Base-by-base conservation (phyloP, 2,329 filamentous ascomycete genomes). In the Decorospora gaudefroyi region DNA sequence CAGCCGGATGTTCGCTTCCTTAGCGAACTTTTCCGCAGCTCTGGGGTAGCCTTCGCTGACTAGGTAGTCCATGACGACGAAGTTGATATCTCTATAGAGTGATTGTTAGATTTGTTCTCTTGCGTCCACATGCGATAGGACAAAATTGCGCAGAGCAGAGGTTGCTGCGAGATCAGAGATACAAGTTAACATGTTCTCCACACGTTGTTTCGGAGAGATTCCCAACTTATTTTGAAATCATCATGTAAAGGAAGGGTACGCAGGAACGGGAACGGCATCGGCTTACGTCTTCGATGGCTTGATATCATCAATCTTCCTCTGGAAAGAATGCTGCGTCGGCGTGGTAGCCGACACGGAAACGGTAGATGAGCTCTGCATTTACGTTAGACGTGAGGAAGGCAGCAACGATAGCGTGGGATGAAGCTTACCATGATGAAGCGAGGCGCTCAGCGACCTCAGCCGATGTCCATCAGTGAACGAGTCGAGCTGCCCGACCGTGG, bases 201-300 rank as follows among this genome's bases (percentile, higher is more conserved):
- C 93, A 99, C 81, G 74, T 77, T 74, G 83, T 81, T 88, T 97
- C 89, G 87, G 93, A 99, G 95, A 99, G 93, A 99, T 99, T 99
- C 93, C 93, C 93, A 99, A 84, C 82, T 96, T 95, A 88, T 59
- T 85, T 85, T 76, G 76, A 75, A 80, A 78, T 68, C 82, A 88
- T 95, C 91, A 95, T 95, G 78, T 83, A 48, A 54, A 50, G 46
- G 46, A 54, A 50, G 46, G 46, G 27, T 45, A 35, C 31, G 25
- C 15, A 26, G 46, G 30, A 16, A 13, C 17, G 29, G 19, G 16
- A 10, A 41, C 37, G 32, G 41, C 27, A 16, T 21, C 36, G 41
- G 64, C 86, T 75, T 85, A 96, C 93, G 85, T 89, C 74, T 97
- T 99, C 22, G 88, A 87, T 34, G 89, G 84, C 67, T 90, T 92